Evolutionary conservation across 768 basidiomycete genomes (phyloP).

Genomic region (Asterophora lycoperdoides): DNA sequence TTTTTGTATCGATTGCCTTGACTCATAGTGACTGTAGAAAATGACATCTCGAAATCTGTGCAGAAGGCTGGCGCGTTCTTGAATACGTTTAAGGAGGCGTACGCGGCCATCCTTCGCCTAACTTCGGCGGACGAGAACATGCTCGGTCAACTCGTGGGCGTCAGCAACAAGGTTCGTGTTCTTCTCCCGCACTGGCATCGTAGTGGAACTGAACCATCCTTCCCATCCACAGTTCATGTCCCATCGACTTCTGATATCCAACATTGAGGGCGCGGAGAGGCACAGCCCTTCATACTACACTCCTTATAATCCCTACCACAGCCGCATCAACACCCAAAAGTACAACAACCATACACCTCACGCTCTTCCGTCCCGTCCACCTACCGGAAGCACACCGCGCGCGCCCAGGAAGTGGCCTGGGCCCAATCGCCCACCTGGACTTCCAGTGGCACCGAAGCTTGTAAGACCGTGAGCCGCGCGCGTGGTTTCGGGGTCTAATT

Average conservation of each 20-base stretch:
- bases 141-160: constrained; percentile 23
- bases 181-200: not conserved
- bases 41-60: constrained; percentile 36
- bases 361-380: not conserved
- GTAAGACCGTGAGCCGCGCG: not conserved
- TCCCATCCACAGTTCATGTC: not conserved
- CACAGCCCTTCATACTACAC: too few species aligned
- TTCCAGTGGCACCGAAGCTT: not conserved
- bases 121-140: constrained; percentile 15
- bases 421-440: too few species aligned
- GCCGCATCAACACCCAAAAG: too few species aligned
- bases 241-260: not conserved
- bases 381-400: not conserved
- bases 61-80: constrained; percentile 28
- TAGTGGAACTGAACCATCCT: not conserved
- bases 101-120: constrained; percentile 19
- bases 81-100: constrained; percentile 32
- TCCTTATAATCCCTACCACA: too few species aligned
- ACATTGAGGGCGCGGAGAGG: not conserved
- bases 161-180: constrained; percentile 21
- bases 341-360: not conserved
- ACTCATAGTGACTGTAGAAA: constrained; percentile 24
- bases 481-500: too few species aligned
- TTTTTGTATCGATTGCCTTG: not conserved
- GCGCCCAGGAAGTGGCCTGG: not conserved